Conservation (phyloP, 73 alveolate genomes). For the Breviolum minutum region DNA sequence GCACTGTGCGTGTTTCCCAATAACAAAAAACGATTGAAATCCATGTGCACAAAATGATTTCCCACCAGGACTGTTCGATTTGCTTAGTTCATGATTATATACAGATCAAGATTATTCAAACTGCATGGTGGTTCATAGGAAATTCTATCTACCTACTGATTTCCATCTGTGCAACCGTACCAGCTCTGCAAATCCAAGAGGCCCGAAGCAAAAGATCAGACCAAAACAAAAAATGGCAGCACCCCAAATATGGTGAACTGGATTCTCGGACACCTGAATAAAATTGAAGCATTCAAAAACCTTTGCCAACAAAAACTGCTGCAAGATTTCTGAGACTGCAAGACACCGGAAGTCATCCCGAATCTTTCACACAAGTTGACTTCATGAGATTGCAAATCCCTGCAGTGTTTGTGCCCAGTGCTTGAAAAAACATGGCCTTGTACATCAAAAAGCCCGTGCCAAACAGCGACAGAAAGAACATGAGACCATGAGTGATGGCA, state of each 20-base stretch:
- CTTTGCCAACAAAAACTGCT: background rate
- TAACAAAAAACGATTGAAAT: no score
- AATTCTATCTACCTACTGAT: background rate
- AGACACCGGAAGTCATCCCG: no score
- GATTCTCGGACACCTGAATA: slow-evolving; percentile 45
- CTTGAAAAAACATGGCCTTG: slow-evolving; percentile 10
- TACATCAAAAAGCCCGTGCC: slow-evolving; percentile 37
- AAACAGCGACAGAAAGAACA: slow-evolving; percentile 50
- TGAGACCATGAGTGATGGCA: slow-evolving; percentile 84
- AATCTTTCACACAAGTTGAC: no score
- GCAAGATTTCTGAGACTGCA: background rate
- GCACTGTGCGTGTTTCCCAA: no score
- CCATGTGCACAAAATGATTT: no score
- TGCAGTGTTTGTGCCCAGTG: no score
- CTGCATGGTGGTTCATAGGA: no score
- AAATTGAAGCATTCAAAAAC: background rate
- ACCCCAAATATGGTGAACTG: slow-evolving; percentile 91
- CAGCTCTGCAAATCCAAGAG: background rate
- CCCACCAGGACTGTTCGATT: no score
- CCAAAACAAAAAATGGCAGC: slow-evolving; percentile 63
- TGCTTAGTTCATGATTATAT: no score
- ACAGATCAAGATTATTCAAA: no score
- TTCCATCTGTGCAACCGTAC: no score
- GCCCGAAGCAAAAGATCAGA: slow-evolving; percentile 80
- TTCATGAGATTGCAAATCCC: no score